Base-by-base conservation (phyloP, 805 yeast genomes). In the Candida sakaeoensis region DNA sequence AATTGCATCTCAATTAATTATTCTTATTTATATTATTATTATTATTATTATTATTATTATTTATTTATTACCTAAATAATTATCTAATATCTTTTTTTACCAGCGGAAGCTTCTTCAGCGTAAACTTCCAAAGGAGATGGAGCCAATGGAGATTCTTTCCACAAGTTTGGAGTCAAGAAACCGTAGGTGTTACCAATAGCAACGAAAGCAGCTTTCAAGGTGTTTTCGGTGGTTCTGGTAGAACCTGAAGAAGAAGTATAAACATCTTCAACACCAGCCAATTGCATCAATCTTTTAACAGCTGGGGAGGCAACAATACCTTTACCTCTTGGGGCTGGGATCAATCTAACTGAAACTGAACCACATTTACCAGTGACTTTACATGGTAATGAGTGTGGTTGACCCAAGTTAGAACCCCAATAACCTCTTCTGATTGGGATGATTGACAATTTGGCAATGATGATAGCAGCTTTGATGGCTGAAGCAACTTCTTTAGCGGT, bases 281-380 rank as follows among this genome's bases (percentile, higher is more conserved):
- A 86, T 80, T 91, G 96, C 79, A 93, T 79, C 75, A 93, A 83
- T 79, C 89, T 89, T 86, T 90, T 91, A 72, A 93, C 98, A 59
- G 96, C 96, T 72, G 99, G 98, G 61, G 99, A 93, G 68, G 99
- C 99, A 62, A 93, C 96, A 69, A 93, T 87, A 85, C 97, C 98
- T 73, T 95, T 89, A 91, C 99, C 99, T 83, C 99, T 93, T 83
- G 99, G 98, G 58, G 99, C 99, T 75, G 99, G 99, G 70, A 93
- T 90, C 70, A 93, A 83, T 83, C 99, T 89, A 59, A 91, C 96
- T 53, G 84, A 72, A 68, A 93, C 98, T 75, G 98, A 91, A 84
- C 99, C 99, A 81, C 98, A 93, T 89, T 91, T 93, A 80, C 99
- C 99, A 58, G 98, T 85, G 71, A 90, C 88, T 89, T 93, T 93